Evolutionary conservation across 306 rosid genomes (phyloP), one percentile per base, ranked within the genome.

Genomic region (Malus fusca): DNA sequence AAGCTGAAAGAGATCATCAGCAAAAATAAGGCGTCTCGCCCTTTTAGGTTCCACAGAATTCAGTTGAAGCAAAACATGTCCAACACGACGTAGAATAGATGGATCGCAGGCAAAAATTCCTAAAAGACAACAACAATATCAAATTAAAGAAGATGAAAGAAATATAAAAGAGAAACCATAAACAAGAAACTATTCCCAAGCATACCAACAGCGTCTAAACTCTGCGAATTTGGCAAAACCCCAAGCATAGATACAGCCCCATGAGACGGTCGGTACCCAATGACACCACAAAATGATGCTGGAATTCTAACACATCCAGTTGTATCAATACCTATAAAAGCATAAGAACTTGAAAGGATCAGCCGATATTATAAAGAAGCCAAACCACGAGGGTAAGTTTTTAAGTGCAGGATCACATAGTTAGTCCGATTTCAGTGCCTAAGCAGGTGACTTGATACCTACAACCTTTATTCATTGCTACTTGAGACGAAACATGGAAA

Each of bases 201-300:
- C 94, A 68, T 88, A 92, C 97, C 97, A 84, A 92, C 84, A 72
- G 94, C 74, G 48, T 92, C 97, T 76, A 92, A 80, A 85, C 94
- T 90, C 69, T 86, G 96, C 22, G 97, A 84, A 79, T 90, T 89
- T 30, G 96, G 87, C 73, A 88, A 80, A 82, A 90, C 91, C 75
- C 94, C 92, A 44, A 86, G 78, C 78, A 87, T 64, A 14, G 96
- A 84, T 62, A 86, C 77, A 79, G 88, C 86, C 78, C 97, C 97
- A 59, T 90, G 92, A 65, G 97, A 90, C 17, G 97, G 89, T 48
- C 97, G 90, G 77, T 78, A 92, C 64, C 94, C 94, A 85, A 92
- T 70, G 78, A 90, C 73, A 81, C 96, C 88, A 87, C 96, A 90
- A 71, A 92, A 88, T 66, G 96, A 84, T 65, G 96, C 94, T 52